Conservation (phyloP, 768 basidiomycete species). For the Kwoniella sp. region DNA sequence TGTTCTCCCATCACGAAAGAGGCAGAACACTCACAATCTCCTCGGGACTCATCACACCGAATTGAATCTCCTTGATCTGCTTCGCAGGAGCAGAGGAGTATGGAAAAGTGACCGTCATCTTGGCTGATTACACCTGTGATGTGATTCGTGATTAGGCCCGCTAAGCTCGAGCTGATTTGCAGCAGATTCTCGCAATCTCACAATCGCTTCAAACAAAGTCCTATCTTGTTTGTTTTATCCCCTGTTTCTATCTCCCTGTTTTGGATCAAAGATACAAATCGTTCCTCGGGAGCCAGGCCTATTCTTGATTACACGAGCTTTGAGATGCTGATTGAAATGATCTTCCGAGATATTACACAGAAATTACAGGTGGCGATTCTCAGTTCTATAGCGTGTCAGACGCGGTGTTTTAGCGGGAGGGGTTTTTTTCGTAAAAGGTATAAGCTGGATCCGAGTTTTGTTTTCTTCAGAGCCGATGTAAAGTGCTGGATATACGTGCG, state of each 20-base stretch:
- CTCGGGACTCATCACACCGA: slow-evolving; percentile 97
- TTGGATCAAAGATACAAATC: background rate
- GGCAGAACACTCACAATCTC: slow-evolving; percentile 75
- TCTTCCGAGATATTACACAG: background rate
- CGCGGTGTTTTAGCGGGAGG: slow-evolving; percentile 1
- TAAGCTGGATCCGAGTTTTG: background rate
- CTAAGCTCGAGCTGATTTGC: background rate
- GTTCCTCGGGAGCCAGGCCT: background rate
- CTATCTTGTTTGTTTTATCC: background rate
- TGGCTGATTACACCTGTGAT: slow-evolving; percentile 16
- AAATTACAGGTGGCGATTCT: slow-evolving; percentile 3
- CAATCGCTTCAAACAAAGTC: background rate
- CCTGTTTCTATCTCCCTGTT: background rate
- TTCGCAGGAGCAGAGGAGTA: slow-evolving; percentile 91
- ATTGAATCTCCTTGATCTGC: slow-evolving; percentile 96
- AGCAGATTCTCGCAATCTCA: background rate
- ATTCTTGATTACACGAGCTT: background rate
- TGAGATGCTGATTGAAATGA: background rate
- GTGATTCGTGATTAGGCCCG: background rate
- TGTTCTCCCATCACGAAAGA: no score
- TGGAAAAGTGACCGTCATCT: slow-evolving; percentile 57
- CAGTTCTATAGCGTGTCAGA: background rate
- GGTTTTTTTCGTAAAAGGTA: background rate
- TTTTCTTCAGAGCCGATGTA: background rate
- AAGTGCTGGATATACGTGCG: slow-evolving; percentile 13